These are phyloP conservation scores for Aureobasidium lini DNA, from an alignment of 2,329 filamentous ascomycete genomes.

Conservation along the genomic window DNA sequence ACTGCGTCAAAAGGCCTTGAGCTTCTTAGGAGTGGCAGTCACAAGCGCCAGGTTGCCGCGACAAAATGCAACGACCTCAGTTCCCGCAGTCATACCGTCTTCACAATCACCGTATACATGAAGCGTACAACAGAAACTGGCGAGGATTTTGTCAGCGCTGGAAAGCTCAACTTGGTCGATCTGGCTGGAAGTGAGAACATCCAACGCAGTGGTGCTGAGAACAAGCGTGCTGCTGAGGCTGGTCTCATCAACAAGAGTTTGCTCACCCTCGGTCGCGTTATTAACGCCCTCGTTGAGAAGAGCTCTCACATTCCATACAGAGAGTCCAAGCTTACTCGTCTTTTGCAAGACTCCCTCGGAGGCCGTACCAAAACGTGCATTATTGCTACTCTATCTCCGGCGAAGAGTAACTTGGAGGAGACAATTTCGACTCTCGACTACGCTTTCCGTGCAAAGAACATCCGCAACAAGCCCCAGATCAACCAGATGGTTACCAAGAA, in stretches of 20 bases:
- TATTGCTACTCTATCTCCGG: slow-evolving; percentile 91
- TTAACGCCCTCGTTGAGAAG: slow-evolving; percentile 91
- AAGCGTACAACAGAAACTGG: slow-evolving; percentile 75
- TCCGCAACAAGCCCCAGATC: slow-evolving; percentile 92
- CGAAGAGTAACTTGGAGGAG: slow-evolving; percentile 91
- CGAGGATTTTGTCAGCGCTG: slow-evolving; percentile 82
- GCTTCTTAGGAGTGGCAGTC: slow-evolving; percentile 78
- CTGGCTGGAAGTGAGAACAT: slow-evolving; percentile 97
- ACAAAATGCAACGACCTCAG: slow-evolving; percentile 99
- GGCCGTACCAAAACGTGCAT: slow-evolving; percentile 97
- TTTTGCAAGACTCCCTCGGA: slow-evolving; percentile 93
- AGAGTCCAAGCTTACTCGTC: slow-evolving; percentile 90
- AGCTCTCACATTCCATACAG: slow-evolving; percentile 83
- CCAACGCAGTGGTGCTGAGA: slow-evolving; percentile 90
- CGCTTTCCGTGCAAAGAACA: slow-evolving; percentile 96
- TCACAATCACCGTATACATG: slow-evolving; percentile 87
- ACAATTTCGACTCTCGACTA: slow-evolving; percentile 98
- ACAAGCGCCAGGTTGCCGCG: slow-evolving; percentile 94
- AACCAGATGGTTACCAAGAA: slow-evolving; percentile 92
- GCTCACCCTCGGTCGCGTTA: slow-evolving; percentile 88
- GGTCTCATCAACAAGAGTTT: slow-evolving; percentile 97
- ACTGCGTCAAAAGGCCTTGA: slow-evolving; percentile 78
- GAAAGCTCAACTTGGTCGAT: slow-evolving; percentile 94
- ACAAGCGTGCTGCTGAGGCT: slow-evolving; percentile 92
- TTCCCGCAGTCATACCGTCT: slow-evolving; percentile 93